Base-by-base conservation (phyloP, 192 early-diverging fungal genomes). In the Thoreauomyces humboldtii region DNA sequence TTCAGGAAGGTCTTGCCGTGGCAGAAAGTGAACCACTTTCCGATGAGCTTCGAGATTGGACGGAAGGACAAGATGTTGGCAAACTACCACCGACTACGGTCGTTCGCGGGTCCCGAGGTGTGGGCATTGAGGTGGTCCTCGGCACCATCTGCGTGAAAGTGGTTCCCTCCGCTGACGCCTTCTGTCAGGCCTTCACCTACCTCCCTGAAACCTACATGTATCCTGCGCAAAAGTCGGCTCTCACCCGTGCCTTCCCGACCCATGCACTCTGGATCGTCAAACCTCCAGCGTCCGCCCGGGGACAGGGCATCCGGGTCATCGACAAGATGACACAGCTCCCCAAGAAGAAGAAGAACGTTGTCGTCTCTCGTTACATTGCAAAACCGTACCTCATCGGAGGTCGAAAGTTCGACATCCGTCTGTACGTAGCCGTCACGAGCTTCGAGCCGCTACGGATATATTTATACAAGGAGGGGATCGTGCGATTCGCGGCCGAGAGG, bases 21-120 rank as follows among this genome's bases (percentile, higher is more conserved):
- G 75, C 77, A 82, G 59, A 79, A 75, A 55, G 70, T 82, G 21
- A 82, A 82, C 54, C 80, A 82, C 53, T 82, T 74, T 59, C 80
- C 80, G 3, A 65, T 74, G 69, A 70, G 73, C 24, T 81, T 81
- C 51, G 71, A 81, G 52, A 65, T 78, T 29, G 80, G 80, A 0
- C 63, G 80, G 21, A 81, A 81, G 56, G 80, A 78, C 43, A 72
- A 71, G 61, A 41, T 78, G 33, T 33, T 36, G 64, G 38, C 5
- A 33, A 63, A 64, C 51, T 64, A 52, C 37, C 28, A 31, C 5
- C 31, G 35, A 29, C 29, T 41, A 24, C 28, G 50, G 7, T 22
- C 33, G 6, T 22, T 21, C 7, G 46, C 24, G 19, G 60, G 60
- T 15, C 45, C 21, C 22, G 33, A 54, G 52, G 52, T 54, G 21